Base-by-base conservation (phyloP, 2,329 filamentous ascomycete species). In the Trichoderma arundinaceum region DNA sequence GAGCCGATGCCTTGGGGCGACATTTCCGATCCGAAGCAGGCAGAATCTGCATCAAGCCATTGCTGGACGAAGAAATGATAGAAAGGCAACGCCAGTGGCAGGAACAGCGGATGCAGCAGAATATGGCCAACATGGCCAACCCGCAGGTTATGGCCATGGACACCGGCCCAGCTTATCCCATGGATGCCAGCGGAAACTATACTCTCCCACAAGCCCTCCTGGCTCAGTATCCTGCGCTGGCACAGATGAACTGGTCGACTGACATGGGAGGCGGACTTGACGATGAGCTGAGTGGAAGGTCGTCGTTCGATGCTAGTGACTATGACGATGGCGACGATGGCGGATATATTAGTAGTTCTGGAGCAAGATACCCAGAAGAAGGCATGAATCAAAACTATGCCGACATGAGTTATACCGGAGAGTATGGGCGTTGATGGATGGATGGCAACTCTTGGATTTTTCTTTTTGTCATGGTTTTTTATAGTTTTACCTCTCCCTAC, bases 11-110 rank as follows among this genome's bases (percentile, higher is more conserved):
- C 5, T 84, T 99, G 1, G 95, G 95, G 2, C 87, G 94, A 10
- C 95, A 97, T 79, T 99, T 99, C 82, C 86, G 95, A 61, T 97
- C 92, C 2, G 95, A 99, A 80, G 95, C 95, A 2, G 95, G 95
- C 7, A 88, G 95, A 38, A 92, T 97, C 61, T 99, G 95, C 75
- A 99, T 99, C 79, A 97, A 96, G 72, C 94, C 95, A n/a, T 81
- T 99, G 12, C 84, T 99, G 1, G 95, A 99, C 69, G 95, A 99
- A 78, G 95, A 99, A 81, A 90, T 93, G 64, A 81, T 89, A 41
- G 93, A 96, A 73, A 84, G 92, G 39, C 91, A 96, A 73, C 88
- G 90, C 53, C 81, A 85, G 33, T 90, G 89, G 83, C 85, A 89
- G 76, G 90, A 92, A 75, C 90, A 92, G 73, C 86, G 87, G 64